Evolutionary conservation across 805 yeast genomes (phyloP), one percentile per base, ranked within the genome.

Genomic region (Blastobotrys parvus): DNA sequence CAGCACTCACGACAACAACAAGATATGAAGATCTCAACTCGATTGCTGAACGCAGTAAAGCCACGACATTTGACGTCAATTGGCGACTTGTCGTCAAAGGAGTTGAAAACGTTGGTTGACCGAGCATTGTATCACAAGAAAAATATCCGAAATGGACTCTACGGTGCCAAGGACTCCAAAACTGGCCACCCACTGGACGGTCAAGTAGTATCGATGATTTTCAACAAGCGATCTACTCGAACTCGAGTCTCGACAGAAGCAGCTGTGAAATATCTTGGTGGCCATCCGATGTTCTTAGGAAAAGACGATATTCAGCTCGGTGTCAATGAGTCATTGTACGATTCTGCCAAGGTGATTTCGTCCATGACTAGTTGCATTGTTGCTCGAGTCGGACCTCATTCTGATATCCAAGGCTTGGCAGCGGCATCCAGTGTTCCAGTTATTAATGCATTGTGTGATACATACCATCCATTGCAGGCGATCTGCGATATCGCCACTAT

Each of bases 281-380:
- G 89, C 4, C 92, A 82, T 54, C 96, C 98, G 10, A 83, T 92
- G 92, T 92, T 92, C 58, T 70, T 92, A 52, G 97, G 98, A 40
- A 87, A 83, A 55, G 96, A 89, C 53, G 98, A 92, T 56, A 92
- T 92, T 59, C 98, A 92, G 64, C 70, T 92, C 44, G 98, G 98
- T 35, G 95, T 87, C 35, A 92, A 92, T 59, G 98, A 92, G 69
- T 74, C 92, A 0, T 66, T 87, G 46, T 82, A 83, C 56, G 98
- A 92, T 62, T 83, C 97, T 1, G 74, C 95, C 15, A 79, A 77
- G 51, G 95, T 92, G 29, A 75, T 92, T 3, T 83, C 95, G 11
- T 88, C 97, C 1, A 92, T 92, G 98, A 85, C 94, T 1, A 82
- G 95, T n/a, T 82, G 95, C 50, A 78, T 92, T 4, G 89, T 92